Base-by-base conservation (phyloP, 176 grass and related monocot species). In the Oryza officinalis region DNA sequence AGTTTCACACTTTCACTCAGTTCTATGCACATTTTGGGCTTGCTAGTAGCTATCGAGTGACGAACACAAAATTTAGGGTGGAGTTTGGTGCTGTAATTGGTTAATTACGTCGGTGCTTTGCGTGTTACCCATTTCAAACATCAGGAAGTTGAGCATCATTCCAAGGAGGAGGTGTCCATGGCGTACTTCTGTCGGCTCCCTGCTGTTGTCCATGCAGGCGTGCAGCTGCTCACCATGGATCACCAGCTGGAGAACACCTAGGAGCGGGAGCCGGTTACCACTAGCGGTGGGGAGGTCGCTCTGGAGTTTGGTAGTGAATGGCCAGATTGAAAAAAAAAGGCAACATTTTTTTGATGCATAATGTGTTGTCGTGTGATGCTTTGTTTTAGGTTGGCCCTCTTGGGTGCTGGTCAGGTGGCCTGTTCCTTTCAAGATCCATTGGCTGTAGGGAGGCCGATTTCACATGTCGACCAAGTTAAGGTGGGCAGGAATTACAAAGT, bases 381-480 rank as follows among this genome's bases (percentile, higher is more conserved):
- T 74, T 26, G 44, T 52, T 43, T 78, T 47, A 97, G 95, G 89
- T 99, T 12, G 96, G 96, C 38, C 96, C 96, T 59, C 96, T 99
- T n/a, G 84, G 96, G 37, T 95, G 96, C 83, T 99, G 96, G 96
- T 93, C 96, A n/a, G 93, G 96, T 85, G 96, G 96, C 22, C 74
- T 99, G 69, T 99, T 91, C 85, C 87, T 99, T 45, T 99, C 96
- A 14, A 93, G 96, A 67, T 99, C 96, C 38, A 99, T 99, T 91
- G 87, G 96, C 96, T 87, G 96, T 94, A 46, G 93, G 96, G 44
- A 93, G 96, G 63, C 93, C 93, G 1, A 82, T 99, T 83, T 93
- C 96, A 59, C 91, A 99, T 90, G 96, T 99, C 61, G 96, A 99
- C 67, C 96, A 99, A 90, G 91, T 99, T 69, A 99, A 96, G 91